A percentile compares a stretch with the other conserved stretches of the same genome.
phyloP scores from a whole-genome alignment of 2,329 filamentous ascomycete genomes.

The Arthrobotrys sinensis region DNA sequence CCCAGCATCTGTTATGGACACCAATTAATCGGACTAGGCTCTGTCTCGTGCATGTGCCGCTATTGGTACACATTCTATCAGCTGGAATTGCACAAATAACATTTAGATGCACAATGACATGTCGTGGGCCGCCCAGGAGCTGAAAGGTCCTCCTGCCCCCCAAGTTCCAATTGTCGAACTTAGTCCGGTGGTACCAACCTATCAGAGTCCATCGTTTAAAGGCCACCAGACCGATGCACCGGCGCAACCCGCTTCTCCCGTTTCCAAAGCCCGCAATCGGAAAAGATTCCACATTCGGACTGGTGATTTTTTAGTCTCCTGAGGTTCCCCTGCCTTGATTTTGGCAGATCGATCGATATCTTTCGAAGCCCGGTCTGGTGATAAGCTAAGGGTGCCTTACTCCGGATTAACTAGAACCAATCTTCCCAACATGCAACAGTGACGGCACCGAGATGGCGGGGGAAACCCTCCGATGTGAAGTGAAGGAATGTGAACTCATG shows the following conservation, averaged over 20 bases:
- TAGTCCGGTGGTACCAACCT: not conserved
- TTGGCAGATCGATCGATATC: not conserved
- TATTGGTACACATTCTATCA: not conserved
- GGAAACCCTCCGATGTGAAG: not conserved
- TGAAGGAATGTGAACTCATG: conserved; percentile 5
- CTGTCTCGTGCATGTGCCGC: too few relatives aligned
- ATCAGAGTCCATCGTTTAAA: not conserved
- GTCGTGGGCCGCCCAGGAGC: not conserved
- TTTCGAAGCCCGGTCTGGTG: not conserved
- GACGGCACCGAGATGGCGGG: not conserved
- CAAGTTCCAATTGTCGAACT: not conserved
- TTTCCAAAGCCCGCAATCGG: not conserved
- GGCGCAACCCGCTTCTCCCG: not conserved
- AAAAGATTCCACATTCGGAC: not conserved
- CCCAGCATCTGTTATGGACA: too few relatives aligned
- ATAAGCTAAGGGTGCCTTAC: not conserved
- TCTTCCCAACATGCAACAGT: not conserved
- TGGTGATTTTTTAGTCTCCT: not conserved
- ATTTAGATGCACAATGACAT: conserved; percentile 9
- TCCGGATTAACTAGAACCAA: not conserved
- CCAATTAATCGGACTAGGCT: too few relatives aligned
- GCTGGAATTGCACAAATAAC: too few relatives aligned
- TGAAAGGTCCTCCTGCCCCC: not conserved
- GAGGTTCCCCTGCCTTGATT: not conserved
- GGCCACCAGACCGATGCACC: too few relatives aligned